phyloP scores from a whole-genome alignment of 2,329 filamentous ascomycete species.

The Ceratocystis alfenasii region DNA sequence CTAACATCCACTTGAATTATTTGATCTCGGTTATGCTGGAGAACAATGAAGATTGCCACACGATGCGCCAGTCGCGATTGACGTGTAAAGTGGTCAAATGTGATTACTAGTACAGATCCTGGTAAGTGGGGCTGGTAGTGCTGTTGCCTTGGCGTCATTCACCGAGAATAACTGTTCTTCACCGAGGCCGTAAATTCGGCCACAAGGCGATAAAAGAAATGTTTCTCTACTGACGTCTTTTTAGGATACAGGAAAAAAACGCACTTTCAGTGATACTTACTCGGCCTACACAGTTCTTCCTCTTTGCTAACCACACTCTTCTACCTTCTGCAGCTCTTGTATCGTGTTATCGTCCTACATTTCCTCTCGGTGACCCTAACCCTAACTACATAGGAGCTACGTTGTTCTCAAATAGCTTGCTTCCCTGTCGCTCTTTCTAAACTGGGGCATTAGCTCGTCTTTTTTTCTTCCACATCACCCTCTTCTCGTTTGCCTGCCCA shows the following conservation, averaged over 20 bases:
- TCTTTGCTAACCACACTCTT: not conserved
- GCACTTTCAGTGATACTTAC: no score
- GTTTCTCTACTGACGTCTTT: not conserved
- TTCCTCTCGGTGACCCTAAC: not conserved
- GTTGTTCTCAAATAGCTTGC: not conserved
- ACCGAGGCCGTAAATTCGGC: not conserved
- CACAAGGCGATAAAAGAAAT: not conserved
- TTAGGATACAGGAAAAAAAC: not conserved
- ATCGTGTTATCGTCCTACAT: not conserved
- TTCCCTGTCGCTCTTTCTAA: not conserved
- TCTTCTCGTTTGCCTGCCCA: slow-evolving; percentile 18
- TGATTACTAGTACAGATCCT: not conserved
- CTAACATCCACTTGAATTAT: not conserved
- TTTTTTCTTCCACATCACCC: slow-evolving; percentile 22
- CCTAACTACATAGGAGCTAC: not conserved
- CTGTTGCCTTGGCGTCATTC: not conserved
- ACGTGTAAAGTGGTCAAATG: not conserved
- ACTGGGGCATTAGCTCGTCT: not conserved
- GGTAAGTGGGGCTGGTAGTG: not conserved
- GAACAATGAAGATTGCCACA: not conserved
- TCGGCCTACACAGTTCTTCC: not conserved
- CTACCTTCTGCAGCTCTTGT: not conserved
- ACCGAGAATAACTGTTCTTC: not conserved
- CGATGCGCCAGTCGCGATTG: not conserved
- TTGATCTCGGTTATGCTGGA: not conserved